Evolutionary conservation across 768 basidiomycete genomes (phyloP).

Genomic region (Trametes meyenii): DNA sequence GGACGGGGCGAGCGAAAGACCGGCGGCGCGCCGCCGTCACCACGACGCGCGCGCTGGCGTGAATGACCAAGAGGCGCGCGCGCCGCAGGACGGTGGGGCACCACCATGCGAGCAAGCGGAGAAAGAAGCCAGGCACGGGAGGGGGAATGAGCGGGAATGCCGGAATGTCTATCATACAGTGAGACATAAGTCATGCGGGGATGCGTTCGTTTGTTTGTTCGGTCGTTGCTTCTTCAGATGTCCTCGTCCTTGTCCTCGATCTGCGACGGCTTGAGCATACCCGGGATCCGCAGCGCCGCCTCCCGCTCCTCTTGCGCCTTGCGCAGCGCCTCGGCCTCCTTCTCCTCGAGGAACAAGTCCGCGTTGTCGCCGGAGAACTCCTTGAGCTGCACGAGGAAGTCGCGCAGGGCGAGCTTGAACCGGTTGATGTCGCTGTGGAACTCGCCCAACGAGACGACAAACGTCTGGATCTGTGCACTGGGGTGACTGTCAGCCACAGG

Average conservation of each 20-base stretch:
- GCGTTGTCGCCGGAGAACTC: constrained; percentile 96
- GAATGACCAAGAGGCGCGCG: neutral
- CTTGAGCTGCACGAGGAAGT: constrained; percentile 97
- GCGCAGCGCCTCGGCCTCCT: constrained; percentile 79
- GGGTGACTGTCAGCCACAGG: constrained; percentile 8
- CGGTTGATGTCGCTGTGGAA: constrained; percentile 79
- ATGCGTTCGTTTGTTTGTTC: neutral
- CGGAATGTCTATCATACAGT: constrained; percentile 28
- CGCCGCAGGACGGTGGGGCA: constrained; percentile 2
- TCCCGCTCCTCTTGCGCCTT: constrained; percentile 85
- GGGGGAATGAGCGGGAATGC: neutral
- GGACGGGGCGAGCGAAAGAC: neutral
- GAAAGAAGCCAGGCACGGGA: constrained; percentile 15
- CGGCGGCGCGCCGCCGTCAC: neutral
- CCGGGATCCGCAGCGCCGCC: constrained; percentile 92
- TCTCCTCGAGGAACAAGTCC: constrained; percentile 92
- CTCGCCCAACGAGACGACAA: constrained; percentile 68
- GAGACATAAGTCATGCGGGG: constrained; percentile 25
- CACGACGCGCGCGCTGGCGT: neutral
- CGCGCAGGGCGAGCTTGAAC: constrained; percentile 93
- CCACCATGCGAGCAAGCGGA: constrained; percentile 13
- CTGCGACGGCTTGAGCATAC: constrained; percentile 95
- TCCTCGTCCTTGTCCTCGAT: constrained; percentile 93
- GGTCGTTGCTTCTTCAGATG: constrained; percentile 46
- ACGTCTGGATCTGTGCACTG: constrained; percentile 74